phyloP scores from a whole-genome alignment of 2,329 filamentous ascomycete genomes.

The Tolypocladium inflatum region DNA sequence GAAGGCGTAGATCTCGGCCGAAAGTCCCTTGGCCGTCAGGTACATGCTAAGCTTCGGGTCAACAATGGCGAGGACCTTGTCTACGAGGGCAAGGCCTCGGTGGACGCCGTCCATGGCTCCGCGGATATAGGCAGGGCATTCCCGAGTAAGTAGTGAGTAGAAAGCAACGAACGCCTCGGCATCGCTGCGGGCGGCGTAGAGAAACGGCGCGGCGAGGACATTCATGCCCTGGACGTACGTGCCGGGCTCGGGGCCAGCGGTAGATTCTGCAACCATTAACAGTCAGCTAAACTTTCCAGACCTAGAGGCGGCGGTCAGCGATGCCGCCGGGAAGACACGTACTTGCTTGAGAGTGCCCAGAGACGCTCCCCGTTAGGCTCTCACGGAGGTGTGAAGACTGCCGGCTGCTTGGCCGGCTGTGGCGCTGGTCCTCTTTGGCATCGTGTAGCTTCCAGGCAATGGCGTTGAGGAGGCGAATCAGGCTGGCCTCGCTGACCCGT shows the following conservation, averaged over 20 bases:
- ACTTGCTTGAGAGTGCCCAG: constrained; percentile 28
- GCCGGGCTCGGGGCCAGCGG: constrained; percentile 53
- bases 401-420: constrained; percentile 28
- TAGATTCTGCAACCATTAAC: constrained; percentile 55
- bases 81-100: constrained; percentile 79
- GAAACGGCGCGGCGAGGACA: constrained; percentile 86
- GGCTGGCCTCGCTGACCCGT: constrained; percentile 86
- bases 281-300: neutral
- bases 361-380: constrained; percentile 21
- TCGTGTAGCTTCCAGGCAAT: constrained; percentile 92
- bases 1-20: constrained; percentile 93
- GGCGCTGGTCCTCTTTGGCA: constrained; percentile 44
- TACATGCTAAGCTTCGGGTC: constrained; percentile 81
- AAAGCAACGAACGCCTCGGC: constrained; percentile 91
- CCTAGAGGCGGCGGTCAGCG: neutral
- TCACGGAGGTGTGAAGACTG: constrained; percentile 22
- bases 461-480: constrained; percentile 90
- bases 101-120: constrained; percentile 98
- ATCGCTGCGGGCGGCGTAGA: constrained; percentile 91
- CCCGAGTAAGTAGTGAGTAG: constrained; percentile 73
- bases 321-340: constrained; percentile 22
- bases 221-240: constrained; percentile 99
- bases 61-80: constrained; percentile 84
- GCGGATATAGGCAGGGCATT: constrained; percentile 88
- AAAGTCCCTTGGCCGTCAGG: constrained; percentile 75